phyloP scores from a whole-genome alignment of 768 basidiomycete genomes.

The Trametes cubensis region DNA sequence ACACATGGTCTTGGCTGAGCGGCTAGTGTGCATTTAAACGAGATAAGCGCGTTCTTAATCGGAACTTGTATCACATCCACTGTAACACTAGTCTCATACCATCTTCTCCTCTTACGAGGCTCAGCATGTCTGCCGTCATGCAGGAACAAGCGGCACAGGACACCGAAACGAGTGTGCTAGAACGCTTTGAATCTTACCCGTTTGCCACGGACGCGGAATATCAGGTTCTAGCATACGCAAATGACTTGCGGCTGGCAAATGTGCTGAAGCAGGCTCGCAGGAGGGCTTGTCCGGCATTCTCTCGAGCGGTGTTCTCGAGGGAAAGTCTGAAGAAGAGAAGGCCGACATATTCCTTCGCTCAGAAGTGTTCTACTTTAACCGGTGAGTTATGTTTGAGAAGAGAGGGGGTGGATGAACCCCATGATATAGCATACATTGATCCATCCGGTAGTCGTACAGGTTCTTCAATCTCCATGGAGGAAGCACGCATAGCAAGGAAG shows the following conservation, averaged over 20 bases:
- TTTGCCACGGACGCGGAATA: conserved; percentile 61
- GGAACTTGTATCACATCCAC: no score
- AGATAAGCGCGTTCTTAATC: no score
- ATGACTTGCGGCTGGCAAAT: neutral
- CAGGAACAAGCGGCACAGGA: neutral
- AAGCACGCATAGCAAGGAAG: conserved; percentile 17
- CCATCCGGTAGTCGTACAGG: conserved; percentile 37
- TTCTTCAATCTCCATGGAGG: conserved; percentile 34
- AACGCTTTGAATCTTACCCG: conserved; percentile 47
- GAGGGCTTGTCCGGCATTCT: conserved; percentile 67
- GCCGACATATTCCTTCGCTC: conserved; percentile 55
- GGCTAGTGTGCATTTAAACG: no score
- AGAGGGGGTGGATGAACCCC: neutral
- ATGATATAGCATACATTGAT: neutral
- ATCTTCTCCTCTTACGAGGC: no score
- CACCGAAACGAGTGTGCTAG: neutral
- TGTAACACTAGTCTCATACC: no score
- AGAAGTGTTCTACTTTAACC: conserved; percentile 75
- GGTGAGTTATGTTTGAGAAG: conserved; percentile 34
- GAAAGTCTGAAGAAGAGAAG: conserved; percentile 41
- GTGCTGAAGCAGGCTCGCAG: conserved; percentile 40
- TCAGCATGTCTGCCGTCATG: no score
- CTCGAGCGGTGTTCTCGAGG: conserved; percentile 42
- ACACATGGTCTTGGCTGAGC: no score
- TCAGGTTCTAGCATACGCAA: conserved; percentile 46